phyloP scores from a whole-genome alignment of 805 yeast genomes.

The Wickerhamiella alocasiicola region DNA sequence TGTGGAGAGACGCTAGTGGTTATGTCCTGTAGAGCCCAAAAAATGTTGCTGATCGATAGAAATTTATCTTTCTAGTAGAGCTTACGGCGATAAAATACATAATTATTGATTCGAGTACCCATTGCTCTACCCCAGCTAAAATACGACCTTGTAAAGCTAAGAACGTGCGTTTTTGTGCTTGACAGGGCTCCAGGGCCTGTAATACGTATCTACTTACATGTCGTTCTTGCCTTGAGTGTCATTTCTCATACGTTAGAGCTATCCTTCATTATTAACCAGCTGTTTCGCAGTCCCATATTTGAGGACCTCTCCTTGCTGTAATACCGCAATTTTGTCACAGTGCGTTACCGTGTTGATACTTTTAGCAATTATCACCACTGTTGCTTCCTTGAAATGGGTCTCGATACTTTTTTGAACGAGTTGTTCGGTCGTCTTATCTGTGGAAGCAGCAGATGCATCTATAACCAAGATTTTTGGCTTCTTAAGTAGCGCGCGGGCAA shows the following conservation, averaged over 20 bases:
- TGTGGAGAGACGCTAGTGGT: no score
- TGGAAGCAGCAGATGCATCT: slow-evolving; percentile 75
- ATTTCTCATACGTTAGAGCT: not conserved
- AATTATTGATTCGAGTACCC: no score
- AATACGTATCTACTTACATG: no score
- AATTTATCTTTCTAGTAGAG: no score
- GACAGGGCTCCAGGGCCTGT: not conserved
- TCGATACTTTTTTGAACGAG: slow-evolving; percentile 66
- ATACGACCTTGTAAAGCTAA: not conserved
- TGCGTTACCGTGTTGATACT: slow-evolving; percentile 71
- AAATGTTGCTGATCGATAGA: no score
- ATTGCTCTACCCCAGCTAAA: no score
- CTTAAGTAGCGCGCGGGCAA: slow-evolving; percentile 64
- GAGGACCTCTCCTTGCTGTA: slow-evolving; percentile 20
- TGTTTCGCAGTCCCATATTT: not conserved
- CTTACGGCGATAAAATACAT: no score
- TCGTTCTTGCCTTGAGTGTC: no score
- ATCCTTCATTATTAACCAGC: not conserved
- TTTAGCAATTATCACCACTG: slow-evolving; percentile 76
- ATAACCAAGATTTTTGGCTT: slow-evolving; percentile 55
- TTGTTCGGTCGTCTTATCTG: slow-evolving; percentile 66
- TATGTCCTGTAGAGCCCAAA: no score
- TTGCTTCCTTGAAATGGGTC: slow-evolving; percentile 47
- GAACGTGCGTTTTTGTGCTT: not conserved
- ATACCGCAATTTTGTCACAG: slow-evolving; percentile 57